Evolutionary conservation across 176 grass and related monocot genomes (phyloP).

Genomic region (Carex myosuroides): DNA sequence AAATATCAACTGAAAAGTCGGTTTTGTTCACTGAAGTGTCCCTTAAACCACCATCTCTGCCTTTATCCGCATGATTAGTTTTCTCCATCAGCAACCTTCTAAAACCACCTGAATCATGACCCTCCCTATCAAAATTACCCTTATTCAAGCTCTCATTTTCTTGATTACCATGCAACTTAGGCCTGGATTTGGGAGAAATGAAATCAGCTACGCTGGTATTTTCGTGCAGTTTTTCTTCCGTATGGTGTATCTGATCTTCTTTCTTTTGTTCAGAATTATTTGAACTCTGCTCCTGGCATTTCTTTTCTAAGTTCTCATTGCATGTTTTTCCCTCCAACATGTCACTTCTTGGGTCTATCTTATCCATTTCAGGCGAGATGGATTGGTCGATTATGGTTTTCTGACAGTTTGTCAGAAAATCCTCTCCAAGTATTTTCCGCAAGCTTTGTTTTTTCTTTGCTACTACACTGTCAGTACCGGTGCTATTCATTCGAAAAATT

Average conservation of each 20-base stretch:
- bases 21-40: conserved; percentile 35
- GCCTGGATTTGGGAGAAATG: conserved; percentile 33
- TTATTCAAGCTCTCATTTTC: not conserved
- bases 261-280: conserved; percentile 3
- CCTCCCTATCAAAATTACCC: not conserved
- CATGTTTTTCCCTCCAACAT: not conserved
- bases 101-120: not conserved
- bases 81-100: not conserved
- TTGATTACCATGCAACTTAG: not conserved
- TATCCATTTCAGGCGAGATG: not conserved
- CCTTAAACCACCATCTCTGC: conserved; percentile 7
- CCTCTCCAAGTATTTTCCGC: conserved; percentile 18
- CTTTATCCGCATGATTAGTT: not conserved
- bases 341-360: not conserved
- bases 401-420: conserved; percentile 18
- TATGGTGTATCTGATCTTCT: not conserved
- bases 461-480: not conserved
- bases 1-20: conserved; percentile 25
- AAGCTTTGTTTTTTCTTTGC: conserved; percentile 47
- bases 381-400: not conserved
- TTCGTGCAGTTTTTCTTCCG: conserved; percentile 6
- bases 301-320: not conserved
- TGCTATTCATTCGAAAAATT: not conserved
- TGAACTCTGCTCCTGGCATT: not conserved
- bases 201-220: conserved; percentile 36